Evolutionary conservation across 1,139 yeast genomes (phyloP).

Genomic region (Blastobotrys ciferrii): DNA sequence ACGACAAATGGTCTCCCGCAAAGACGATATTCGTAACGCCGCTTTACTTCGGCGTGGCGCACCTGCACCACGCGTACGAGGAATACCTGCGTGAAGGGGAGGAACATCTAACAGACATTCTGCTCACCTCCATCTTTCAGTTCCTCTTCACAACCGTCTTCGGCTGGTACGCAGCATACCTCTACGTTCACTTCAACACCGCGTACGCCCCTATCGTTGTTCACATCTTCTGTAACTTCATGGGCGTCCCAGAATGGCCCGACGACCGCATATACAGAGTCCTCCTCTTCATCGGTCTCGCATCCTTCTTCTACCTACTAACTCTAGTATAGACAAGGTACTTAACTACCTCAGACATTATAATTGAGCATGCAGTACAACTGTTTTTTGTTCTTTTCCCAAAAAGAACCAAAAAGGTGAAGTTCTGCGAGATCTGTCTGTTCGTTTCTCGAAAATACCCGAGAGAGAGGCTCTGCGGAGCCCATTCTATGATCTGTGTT

Average conservation of each 20-base stretch:
- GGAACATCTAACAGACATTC: slow-evolving; percentile 32
- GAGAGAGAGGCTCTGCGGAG: no score
- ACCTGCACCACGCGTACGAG: slow-evolving; percentile 78
- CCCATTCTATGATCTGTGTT: no score
- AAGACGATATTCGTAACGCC: slow-evolving; percentile 51
- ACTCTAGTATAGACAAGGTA: neutral
- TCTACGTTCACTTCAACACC: slow-evolving; percentile 53
- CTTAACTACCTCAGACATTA: neutral
- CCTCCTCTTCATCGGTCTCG: slow-evolving; percentile 46
- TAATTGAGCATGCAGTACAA: neutral
- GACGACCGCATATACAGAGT: slow-evolving; percentile 39
- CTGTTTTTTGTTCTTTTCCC: neutral
- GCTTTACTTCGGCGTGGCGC: slow-evolving; percentile 84
- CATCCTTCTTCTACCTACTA: slow-evolving; percentile 36
- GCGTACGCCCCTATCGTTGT: slow-evolving; percentile 62
- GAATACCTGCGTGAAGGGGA: slow-evolving; percentile 35
- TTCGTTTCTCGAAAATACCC: no score
- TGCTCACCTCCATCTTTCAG: slow-evolving; percentile 46
- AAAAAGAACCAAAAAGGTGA: no score
- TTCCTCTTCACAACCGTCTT: slow-evolving; percentile 71
- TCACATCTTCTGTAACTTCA: slow-evolving; percentile 72
- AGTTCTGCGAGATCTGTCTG: no score
- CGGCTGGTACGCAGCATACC: slow-evolving; percentile 68
- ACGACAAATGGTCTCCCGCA: slow-evolving; percentile 22
- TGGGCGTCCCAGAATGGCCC: slow-evolving; percentile 63